Percentiles rank a stretch among this genome's conserved stretches.
These are phyloP conservation scores for Austroboletus eburneus DNA, from an alignment of 768 basidiomycete species.

Conservation along the genomic window DNA sequence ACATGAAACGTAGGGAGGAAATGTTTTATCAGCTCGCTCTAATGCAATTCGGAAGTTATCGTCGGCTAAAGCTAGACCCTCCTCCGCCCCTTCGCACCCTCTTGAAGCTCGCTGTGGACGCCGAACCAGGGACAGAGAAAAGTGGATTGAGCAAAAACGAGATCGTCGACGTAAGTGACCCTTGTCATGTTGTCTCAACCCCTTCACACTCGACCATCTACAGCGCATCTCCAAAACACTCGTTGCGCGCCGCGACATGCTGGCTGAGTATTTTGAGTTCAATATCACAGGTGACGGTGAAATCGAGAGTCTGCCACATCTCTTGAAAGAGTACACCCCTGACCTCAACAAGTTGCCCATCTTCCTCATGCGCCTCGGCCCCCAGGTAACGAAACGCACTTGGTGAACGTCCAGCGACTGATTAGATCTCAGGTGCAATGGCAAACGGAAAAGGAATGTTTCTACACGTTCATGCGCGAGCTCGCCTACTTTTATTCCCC, in stretches of 20 bases:
- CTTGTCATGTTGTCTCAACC: neutral
- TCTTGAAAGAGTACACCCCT: slow-evolving; percentile 85
- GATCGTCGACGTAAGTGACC: slow-evolving; percentile 63
- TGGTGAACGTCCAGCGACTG: too few relatives aligned
- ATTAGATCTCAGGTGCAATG: slow-evolving; percentile 92
- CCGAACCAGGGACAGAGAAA: slow-evolving; percentile 45
- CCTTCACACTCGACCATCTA: neutral
- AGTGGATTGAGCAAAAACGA: slow-evolving; percentile 54
- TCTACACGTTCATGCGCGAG: slow-evolving; percentile 80
- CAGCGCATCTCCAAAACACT: slow-evolving; percentile 67
- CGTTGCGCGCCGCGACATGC: slow-evolving; percentile 68
- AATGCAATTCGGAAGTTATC: slow-evolving; percentile 84
- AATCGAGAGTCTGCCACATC: slow-evolving; percentile 74
- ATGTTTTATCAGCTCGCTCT: slow-evolving; percentile 93
- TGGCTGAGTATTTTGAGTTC: slow-evolving; percentile 88
- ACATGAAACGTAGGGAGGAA: slow-evolving; percentile 60
- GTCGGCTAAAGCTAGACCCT: slow-evolving; percentile 76
- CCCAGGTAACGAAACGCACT: slow-evolving; percentile 53
- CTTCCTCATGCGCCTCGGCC: slow-evolving; percentile 87
- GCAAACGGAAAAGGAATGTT: slow-evolving; percentile 81
- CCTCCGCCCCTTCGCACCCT: slow-evolving; percentile 69
- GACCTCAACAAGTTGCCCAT: slow-evolving; percentile 86
- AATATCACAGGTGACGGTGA: slow-evolving; percentile 60
- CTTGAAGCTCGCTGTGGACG: slow-evolving; percentile 76
- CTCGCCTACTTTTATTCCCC: slow-evolving; percentile 90